A percentile compares a stretch with the other conserved stretches of the same genome.
phyloP scores from a whole-genome alignment of 2,329 filamentous ascomycete genomes.

The Beauveria pseudobassiana region DNA sequence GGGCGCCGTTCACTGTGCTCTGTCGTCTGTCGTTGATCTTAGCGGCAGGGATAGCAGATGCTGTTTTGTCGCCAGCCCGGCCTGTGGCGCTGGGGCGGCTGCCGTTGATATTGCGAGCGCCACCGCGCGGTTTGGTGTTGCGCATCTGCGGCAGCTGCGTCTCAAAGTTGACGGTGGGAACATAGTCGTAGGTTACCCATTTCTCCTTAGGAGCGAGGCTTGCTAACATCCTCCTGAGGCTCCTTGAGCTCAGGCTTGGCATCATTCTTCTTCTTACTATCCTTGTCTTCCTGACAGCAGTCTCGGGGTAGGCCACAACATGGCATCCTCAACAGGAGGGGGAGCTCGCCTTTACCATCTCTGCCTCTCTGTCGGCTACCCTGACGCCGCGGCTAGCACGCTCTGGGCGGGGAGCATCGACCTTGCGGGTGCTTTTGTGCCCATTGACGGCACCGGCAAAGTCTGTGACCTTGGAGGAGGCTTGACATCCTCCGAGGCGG shows the following conservation, averaged over 20 bases:
- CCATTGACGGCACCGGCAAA: slow-evolving; percentile 24
- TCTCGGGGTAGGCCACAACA: slow-evolving; percentile 85
- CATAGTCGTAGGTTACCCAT: slow-evolving; percentile 78
- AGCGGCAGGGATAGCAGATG: slow-evolving; percentile 23
- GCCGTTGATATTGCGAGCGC: slow-evolving; percentile 35
- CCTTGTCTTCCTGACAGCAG: slow-evolving; percentile 64
- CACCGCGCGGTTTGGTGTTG: slow-evolving; percentile 42
- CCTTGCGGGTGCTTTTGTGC: slow-evolving; percentile 35
- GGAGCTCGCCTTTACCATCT: slow-evolving; percentile 28
- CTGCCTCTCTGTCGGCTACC: slow-evolving; percentile 34
- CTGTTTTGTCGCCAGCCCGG: slow-evolving; percentile 31
- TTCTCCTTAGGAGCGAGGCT: slow-evolving; percentile 66
- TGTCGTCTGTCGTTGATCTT: slow-evolving; percentile 28
- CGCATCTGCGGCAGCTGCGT: slow-evolving; percentile 62
- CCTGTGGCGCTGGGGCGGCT: slow-evolving; percentile 29
- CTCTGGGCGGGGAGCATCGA: slow-evolving; percentile 25
- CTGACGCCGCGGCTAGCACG: slow-evolving; percentile 41
- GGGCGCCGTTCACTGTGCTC: slow-evolving; percentile 26
- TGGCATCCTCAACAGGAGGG: slow-evolving; percentile 67
- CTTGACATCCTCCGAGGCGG: slow-evolving; percentile 37
- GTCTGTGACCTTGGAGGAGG: slow-evolving; percentile 20
- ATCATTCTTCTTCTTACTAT: slow-evolving; percentile 59
- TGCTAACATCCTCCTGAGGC: slow-evolving; percentile 39
- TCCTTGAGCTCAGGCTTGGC: slow-evolving; percentile 46
- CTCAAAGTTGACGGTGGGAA: slow-evolving; percentile 77